Conservation (phyloP, 2,329 filamentous ascomycete species). For the Pestalotiopsis sp. region DNA sequence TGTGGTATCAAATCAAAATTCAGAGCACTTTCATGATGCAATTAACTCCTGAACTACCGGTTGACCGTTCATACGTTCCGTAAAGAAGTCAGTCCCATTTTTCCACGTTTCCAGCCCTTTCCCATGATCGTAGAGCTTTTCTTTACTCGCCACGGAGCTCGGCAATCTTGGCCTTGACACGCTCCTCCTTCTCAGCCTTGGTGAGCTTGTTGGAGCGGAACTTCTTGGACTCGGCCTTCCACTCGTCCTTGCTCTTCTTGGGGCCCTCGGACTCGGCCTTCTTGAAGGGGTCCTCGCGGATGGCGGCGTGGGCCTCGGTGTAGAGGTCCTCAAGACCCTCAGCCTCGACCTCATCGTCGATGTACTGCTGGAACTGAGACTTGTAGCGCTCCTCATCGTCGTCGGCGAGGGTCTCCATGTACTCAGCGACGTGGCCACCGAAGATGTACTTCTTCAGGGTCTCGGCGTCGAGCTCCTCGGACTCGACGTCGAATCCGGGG, state of each 20-base stretch:
- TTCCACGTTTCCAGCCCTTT: slow-evolving; percentile 20
- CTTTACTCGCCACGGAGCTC: slow-evolving; percentile 65
- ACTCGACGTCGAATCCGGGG: slow-evolving; percentile 96
- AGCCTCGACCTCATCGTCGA: slow-evolving; percentile 94
- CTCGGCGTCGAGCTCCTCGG: slow-evolving; percentile 97
- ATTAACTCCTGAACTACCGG: slow-evolving; percentile 27
- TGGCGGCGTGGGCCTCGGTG: slow-evolving; percentile 90
- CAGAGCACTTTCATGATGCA: slow-evolving; percentile 12
- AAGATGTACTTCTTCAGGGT: slow-evolving; percentile 99
- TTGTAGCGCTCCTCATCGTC: slow-evolving; percentile 99
- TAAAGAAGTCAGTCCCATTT: slow-evolving; percentile 24
- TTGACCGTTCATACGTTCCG: slow-evolving; percentile 31
- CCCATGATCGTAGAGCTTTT: slow-evolving; percentile 7
- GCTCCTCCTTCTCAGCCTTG: slow-evolving; percentile 80
- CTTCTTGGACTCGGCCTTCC: slow-evolving; percentile 95
- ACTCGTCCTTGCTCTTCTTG: slow-evolving; percentile 98
- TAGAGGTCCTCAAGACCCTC: slow-evolving; percentile 98
- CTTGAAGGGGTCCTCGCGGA: slow-evolving; percentile 98
- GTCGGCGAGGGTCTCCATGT: slow-evolving; percentile 99
- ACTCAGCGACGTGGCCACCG: slow-evolving; percentile 97
- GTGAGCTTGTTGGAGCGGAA: slow-evolving; percentile 77
- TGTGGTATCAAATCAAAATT: slow-evolving; percentile 14
- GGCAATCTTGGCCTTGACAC: slow-evolving; percentile 90
- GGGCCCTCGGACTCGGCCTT: slow-evolving; percentile 74
- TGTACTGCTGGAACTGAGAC: slow-evolving; percentile 97